Conservation (phyloP, 2,329 filamentous ascomycete species). For the Fusarium xylarioides region DNA sequence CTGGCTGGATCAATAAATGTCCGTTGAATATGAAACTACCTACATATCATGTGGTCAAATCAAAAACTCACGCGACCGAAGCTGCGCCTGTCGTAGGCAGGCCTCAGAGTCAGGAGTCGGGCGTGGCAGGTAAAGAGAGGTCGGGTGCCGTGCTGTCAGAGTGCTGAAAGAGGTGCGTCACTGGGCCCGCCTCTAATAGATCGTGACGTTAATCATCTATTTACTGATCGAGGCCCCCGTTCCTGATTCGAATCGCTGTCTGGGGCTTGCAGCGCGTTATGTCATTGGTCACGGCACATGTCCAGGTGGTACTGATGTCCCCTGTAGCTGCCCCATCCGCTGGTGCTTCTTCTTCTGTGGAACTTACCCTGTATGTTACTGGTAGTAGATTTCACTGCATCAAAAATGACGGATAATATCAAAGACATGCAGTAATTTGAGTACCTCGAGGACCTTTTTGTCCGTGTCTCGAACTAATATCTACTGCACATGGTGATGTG, state of each 20-base stretch:
- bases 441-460: slow-evolving; percentile 8
- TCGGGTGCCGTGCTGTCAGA: slow-evolving; percentile 18
- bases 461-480: slow-evolving; percentile 2
- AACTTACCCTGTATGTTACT: slow-evolving; percentile 27
- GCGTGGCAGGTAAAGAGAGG: slow-evolving; percentile 37
- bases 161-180: slow-evolving; percentile 33
- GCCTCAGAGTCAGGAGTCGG: slow-evolving; percentile 6
- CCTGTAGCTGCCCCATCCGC: neutral
- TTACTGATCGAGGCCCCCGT: slow-evolving; percentile 27
- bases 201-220: slow-evolving; percentile 28
- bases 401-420: slow-evolving; percentile 1
- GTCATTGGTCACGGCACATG: slow-evolving; percentile 5
- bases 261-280: slow-evolving; percentile 14
- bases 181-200: slow-evolving; percentile 36
- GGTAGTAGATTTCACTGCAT: slow-evolving; percentile 4
- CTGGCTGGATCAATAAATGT: slow-evolving; percentile 24
- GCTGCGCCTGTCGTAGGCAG: slow-evolving; percentile 23
- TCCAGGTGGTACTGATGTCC: neutral
- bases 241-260: slow-evolving; percentile 30
- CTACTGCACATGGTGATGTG: neutral
- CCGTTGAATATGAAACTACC: slow-evolving; percentile 26
- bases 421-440: neutral
- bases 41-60: slow-evolving; percentile 41
- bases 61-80: slow-evolving; percentile 38
- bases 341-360: slow-evolving; percentile 13